A percentile compares a stretch with the other conserved stretches of the same genome.
Conservation (phyloP, 2,329 filamentous ascomycete genomes). For the Apiospora hydei region DNA sequence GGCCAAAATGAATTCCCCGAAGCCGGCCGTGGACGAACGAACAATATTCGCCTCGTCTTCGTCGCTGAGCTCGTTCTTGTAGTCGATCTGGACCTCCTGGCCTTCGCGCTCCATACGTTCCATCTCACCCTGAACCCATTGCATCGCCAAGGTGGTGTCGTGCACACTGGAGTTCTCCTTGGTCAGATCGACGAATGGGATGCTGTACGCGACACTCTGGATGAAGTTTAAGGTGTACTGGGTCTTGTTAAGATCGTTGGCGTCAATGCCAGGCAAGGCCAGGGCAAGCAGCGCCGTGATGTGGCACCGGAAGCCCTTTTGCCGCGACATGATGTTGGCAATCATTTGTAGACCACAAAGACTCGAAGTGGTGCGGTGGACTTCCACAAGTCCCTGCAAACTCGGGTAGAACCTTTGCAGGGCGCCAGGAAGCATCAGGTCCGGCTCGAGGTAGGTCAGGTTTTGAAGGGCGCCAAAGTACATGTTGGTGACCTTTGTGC, state of each 20-base stretch:
- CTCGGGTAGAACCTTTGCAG: constrained; percentile 96
- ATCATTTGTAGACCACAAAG: constrained; percentile 91
- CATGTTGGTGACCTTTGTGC: constrained; percentile 87
- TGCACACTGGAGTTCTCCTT: constrained; percentile 72
- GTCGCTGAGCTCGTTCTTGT: constrained; percentile 80
- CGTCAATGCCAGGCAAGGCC: constrained; percentile 93
- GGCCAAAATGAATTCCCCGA: constrained; percentile 90
- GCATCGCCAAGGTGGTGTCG: constrained; percentile 79
- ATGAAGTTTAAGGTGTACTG: constrained; percentile 94
- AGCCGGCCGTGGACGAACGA: constrained; percentile 91
- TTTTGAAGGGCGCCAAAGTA: constrained; percentile 90
- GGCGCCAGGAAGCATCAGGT: constrained; percentile 89
- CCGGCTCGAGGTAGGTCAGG: constrained; percentile 88
- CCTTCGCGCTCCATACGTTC: constrained; percentile 91
- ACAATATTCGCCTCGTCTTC: constrained; percentile 88
- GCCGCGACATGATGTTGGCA: constrained; percentile 86
- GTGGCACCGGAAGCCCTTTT: constrained; percentile 96
- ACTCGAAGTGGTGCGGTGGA: constrained; percentile 94
- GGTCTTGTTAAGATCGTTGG: constrained; percentile 97
- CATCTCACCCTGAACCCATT: constrained; percentile 95
- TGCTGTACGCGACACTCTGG: constrained; percentile 93
- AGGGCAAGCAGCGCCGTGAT: constrained; percentile 93
- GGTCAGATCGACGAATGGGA: constrained; percentile 86
- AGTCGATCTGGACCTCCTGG: constrained; percentile 84
- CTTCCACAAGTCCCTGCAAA: constrained; percentile 94